Percentiles rank a stretch among this genome's conserved stretches.
These are phyloP conservation scores for Alternaria angustiovoidea DNA, from an alignment of 2,329 filamentous ascomycete species.

Conservation along the genomic window DNA sequence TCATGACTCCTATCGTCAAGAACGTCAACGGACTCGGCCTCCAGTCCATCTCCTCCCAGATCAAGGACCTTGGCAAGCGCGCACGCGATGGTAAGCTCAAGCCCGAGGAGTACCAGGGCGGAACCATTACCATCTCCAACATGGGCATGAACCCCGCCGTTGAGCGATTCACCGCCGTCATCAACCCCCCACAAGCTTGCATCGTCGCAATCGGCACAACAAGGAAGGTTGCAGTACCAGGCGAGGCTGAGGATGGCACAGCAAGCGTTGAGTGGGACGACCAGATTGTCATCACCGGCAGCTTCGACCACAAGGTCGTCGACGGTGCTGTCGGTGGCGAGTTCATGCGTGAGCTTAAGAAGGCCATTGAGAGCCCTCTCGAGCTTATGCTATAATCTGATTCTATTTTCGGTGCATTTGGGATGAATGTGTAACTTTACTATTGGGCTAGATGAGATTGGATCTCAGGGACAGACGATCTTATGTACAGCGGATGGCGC, in stretches of 20 bases:
- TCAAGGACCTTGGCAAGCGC: constrained; percentile 97
- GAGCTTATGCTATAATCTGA: constrained; percentile 81
- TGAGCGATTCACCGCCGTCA: constrained; percentile 96
- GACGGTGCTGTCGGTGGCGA: constrained; percentile 96
- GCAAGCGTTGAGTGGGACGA: constrained; percentile 86
- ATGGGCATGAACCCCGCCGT: constrained; percentile 99
- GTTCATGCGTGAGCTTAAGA: constrained; percentile 97
- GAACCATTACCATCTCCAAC: constrained; percentile 99
- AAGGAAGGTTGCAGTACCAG: constrained; percentile 91
- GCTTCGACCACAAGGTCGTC: constrained; percentile 99
- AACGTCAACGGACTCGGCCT: constrained; percentile 87
- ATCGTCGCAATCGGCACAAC: constrained; percentile 95
- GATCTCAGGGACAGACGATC: constrained; percentile 23
- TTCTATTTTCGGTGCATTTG: constrained; percentile 21
- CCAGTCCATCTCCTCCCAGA: constrained; percentile 82
- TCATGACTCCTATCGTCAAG: constrained; percentile 98
- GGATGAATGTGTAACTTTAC: constrained; percentile 33
- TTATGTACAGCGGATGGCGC: constrained; percentile 45
- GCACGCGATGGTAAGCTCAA: constrained; percentile 98
- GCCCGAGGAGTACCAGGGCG: constrained; percentile 99
- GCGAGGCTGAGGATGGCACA: constrained; percentile 82
- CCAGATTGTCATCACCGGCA: constrained; percentile 92
- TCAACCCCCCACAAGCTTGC: constrained; percentile 97
- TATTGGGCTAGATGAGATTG: constrained; percentile 23
- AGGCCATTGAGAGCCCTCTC: constrained; percentile 95